Percentiles rank a stretch among this genome's conserved stretches.
Evolutionary conservation across 192 early-diverging fungal genomes (phyloP).

Genomic region (Phycomyces blakesleeanus): DNA sequence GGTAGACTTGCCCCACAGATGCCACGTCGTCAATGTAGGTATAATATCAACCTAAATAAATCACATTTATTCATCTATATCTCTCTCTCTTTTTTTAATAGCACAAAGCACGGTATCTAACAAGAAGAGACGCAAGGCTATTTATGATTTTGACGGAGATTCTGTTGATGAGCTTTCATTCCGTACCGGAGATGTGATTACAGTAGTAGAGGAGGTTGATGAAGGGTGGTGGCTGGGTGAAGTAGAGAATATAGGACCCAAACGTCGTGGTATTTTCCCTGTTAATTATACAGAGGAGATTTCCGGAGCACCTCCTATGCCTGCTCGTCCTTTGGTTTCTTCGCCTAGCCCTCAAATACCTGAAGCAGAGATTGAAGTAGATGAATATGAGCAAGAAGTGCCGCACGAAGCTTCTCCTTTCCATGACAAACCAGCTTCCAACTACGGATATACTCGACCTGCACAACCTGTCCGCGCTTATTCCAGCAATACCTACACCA

Average conservation of each 20-base stretch:
- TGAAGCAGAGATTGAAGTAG: background rate
- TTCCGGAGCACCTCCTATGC: constrained; percentile 10
- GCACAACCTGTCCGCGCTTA: background rate
- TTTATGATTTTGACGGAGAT: constrained; percentile 84
- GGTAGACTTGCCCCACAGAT: background rate
- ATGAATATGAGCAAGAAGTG: background rate
- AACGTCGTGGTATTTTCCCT: constrained; percentile 83
- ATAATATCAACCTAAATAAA: too few species aligned
- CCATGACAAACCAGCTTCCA: background rate
- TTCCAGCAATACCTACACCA: background rate
- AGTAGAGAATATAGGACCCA: constrained; percentile 43
- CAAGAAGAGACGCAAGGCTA: constrained; percentile 62
- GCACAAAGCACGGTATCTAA: constrained; percentile 16
- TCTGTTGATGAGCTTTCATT: constrained; percentile 79
- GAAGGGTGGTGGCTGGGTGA: constrained; percentile 96
- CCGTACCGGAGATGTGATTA: constrained; percentile 82
- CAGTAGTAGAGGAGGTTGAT: constrained; percentile 82
- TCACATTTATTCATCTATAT: too few species aligned
- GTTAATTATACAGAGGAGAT: constrained; percentile 81
- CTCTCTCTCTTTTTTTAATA: background rate
- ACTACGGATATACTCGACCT: background rate
- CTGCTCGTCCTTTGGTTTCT: background rate
- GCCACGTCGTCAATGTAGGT: constrained; percentile 20
- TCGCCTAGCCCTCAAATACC: background rate
- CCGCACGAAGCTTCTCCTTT: background rate